Evolutionary conservation across 345 rosid genomes (phyloP).

Genomic region (Lumnitzera racemosa): DNA sequence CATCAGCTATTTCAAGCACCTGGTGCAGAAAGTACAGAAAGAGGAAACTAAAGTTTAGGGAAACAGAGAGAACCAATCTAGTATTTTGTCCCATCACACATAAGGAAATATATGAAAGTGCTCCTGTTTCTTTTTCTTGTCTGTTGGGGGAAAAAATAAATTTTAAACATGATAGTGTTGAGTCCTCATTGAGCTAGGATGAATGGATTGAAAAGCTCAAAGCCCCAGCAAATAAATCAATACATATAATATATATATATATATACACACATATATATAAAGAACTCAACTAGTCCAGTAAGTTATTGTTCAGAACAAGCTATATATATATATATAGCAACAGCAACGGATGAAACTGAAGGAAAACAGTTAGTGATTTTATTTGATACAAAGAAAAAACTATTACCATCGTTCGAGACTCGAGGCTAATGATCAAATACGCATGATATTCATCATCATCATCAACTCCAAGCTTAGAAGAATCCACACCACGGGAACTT

Average conservation of each 20-base stretch:
- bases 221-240: too few species aligned
- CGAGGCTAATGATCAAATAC: constrained; percentile 92
- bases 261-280: too few species aligned
- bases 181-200: too few species aligned
- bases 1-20: constrained; percentile 99
- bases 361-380: neutral
- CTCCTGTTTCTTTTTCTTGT: too few species aligned
- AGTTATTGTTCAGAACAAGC: neutral
- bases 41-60: neutral
- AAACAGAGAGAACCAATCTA: neutral
- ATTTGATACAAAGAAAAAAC: constrained; percentile 12
- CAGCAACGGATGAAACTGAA: too few species aligned
- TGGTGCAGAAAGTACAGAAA: constrained; percentile 5
- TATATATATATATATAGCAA: too few species aligned
- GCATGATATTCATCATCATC: constrained; percentile 96
- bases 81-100: neutral
- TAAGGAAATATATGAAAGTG: too few species aligned
- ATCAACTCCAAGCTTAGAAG: constrained; percentile 48
- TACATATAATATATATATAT: too few species aligned
- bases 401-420: constrained; percentile 86
- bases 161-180: too few species aligned
- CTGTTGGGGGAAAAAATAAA: too few species aligned
- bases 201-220: too few species aligned
- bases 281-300: neutral
- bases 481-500: constrained; percentile 67